Evolutionary conservation across 176 grass and related monocot genomes (phyloP).

Genomic region (Phyllostachys edulis): DNA sequence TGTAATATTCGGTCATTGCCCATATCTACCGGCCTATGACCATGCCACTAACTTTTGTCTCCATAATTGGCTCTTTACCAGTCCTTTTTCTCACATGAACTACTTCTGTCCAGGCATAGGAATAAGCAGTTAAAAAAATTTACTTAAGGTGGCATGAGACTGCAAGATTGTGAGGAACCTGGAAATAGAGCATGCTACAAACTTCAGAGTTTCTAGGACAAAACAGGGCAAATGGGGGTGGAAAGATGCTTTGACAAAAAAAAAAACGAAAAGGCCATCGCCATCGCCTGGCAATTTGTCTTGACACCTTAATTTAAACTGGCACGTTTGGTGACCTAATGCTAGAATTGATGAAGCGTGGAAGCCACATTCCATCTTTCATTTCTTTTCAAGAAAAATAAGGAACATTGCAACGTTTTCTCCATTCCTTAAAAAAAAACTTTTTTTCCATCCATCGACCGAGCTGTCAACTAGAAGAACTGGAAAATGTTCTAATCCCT

Average conservation of each 20-base stretch:
- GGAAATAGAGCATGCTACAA: neutral
- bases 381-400: neutral
- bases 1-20: constrained; percentile 41
- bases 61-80: neutral
- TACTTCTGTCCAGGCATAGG: neutral
- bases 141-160: neutral
- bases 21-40: constrained; percentile 27
- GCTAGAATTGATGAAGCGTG: neutral
- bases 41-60: constrained; percentile 33
- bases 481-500: too few species aligned
- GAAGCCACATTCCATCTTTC: neutral
- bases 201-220: neutral
- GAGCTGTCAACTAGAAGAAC: neutral
- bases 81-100: constrained; percentile 15
- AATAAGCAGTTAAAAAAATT: neutral
- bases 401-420: neutral
- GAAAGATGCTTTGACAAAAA: neutral
- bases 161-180: neutral
- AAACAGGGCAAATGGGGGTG: neutral
- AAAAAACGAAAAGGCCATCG: neutral
- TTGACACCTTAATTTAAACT: neutral
- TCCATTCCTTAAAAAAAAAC: too few species aligned
- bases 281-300: neutral
- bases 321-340: neutral
- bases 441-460: neutral